Percentiles rank a stretch among this genome's conserved stretches.
Evolutionary conservation across 805 yeast species (phyloP).

Genomic region (Schizosaccharomyces pombe): DNA sequence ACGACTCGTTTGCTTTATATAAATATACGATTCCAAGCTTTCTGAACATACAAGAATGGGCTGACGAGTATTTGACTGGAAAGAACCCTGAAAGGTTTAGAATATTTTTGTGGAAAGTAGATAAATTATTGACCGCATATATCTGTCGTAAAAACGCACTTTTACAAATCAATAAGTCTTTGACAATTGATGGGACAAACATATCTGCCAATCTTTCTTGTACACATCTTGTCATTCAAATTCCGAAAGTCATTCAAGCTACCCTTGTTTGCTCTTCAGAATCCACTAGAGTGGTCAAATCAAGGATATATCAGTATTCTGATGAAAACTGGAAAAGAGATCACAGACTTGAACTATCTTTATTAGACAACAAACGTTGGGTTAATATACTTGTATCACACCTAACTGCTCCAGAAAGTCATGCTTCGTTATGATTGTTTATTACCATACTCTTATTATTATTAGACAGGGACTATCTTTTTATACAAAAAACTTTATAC

Average conservation of each 20-base stretch:
- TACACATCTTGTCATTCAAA: not conserved
- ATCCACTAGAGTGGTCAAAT: not conserved
- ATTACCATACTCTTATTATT: too few species aligned
- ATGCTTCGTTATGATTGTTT: too few species aligned
- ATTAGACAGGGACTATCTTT: too few species aligned
- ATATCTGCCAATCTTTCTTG: not conserved
- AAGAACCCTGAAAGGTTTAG: not conserved
- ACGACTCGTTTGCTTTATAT: not conserved
- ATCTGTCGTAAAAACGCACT: not conserved
- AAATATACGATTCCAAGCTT: not conserved
- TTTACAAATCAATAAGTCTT: not conserved
- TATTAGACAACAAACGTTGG: too few species aligned
- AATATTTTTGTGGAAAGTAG: not conserved
- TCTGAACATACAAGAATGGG: not conserved
- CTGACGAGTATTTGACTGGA: not conserved
- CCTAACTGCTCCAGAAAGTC: too few species aligned
- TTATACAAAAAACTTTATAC: too few species aligned
- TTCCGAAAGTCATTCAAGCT: not conserved
- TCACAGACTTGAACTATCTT: too few species aligned
- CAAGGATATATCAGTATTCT: too few species aligned
- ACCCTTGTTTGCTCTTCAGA: not conserved
- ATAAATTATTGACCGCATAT: not conserved
- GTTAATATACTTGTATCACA: too few species aligned
- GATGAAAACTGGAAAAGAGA: too few species aligned
- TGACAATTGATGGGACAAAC: not conserved